Evolutionary conservation across 176 grass and related monocot genomes (phyloP).

Genomic region (Phragmites australis): DNA sequence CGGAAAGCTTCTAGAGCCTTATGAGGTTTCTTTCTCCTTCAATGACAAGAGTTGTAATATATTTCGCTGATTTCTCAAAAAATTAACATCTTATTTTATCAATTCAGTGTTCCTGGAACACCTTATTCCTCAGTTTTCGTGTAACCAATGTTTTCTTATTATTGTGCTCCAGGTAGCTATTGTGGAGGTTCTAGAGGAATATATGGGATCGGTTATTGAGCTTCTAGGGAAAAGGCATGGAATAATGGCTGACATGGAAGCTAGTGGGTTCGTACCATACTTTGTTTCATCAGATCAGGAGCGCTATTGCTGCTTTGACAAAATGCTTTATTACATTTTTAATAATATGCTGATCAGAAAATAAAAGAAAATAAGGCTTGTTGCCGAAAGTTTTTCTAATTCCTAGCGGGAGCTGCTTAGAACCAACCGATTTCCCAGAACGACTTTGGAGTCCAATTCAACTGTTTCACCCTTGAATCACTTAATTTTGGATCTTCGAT

Average conservation of each 20-base stretch:
- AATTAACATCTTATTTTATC: neutral
- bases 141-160: slow-evolving; percentile 36
- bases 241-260: slow-evolving; percentile 94
- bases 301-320: neutral
- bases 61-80: slow-evolving; percentile 2
- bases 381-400: neutral
- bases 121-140: slow-evolving; percentile 21
- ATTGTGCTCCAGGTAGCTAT: slow-evolving; percentile 76
- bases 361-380: neutral
- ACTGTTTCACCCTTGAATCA: neutral
- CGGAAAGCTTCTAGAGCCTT: slow-evolving; percentile 78
- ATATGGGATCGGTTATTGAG: slow-evolving; percentile 89
- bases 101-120: slow-evolving; percentile 34
- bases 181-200: slow-evolving; percentile 88
- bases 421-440: neutral
- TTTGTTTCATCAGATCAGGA: slow-evolving; percentile 2
- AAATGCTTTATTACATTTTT: neutral
- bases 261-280: slow-evolving; percentile 58
- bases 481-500: neutral
- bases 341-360: neutral
- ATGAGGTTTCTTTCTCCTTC: slow-evolving; percentile 62
- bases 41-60: neutral
- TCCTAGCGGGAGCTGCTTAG: neutral
- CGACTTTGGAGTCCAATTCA: neutral
- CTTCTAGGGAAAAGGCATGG: slow-evolving; percentile 93